Conservation (phyloP, 352 stramenopile genomes). For the Aphanomyces stellatus region DNA sequence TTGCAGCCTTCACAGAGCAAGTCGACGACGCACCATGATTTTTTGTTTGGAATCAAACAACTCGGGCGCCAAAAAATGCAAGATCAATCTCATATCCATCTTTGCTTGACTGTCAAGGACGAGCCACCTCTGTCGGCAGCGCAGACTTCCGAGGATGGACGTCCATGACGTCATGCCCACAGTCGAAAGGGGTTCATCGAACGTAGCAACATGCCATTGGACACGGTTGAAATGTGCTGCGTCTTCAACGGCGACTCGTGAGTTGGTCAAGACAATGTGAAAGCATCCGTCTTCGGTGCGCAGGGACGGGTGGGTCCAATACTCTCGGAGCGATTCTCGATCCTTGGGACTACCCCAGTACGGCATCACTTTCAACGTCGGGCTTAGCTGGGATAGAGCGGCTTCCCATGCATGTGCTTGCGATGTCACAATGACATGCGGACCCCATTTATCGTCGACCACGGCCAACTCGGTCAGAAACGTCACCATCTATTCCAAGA, state of each 20-base stretch:
- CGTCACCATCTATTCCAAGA: slow-evolving; percentile 15
- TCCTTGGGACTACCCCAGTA: slow-evolving; percentile 47
- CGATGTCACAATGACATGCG: slow-evolving; percentile 42
- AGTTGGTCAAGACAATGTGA: slow-evolving; percentile 51
- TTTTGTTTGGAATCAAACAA: slow-evolving; percentile 64
- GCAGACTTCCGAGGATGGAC: slow-evolving; percentile 38
- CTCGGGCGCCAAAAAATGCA: slow-evolving; percentile 61
- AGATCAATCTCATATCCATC: slow-evolving; percentile 37
- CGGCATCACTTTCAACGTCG: slow-evolving; percentile 30
- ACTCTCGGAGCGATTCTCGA: slow-evolving; percentile 29
- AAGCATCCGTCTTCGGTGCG: slow-evolving; percentile 23
- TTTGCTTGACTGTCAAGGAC: slow-evolving; percentile 25
- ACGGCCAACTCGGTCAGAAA: slow-evolving; percentile 10
- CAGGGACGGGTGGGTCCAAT: slow-evolving; percentile 33
- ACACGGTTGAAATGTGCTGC: slow-evolving; percentile 29
- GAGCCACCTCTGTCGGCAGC: slow-evolving; percentile 55
- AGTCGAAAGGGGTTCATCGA: not conserved
- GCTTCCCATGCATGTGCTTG: slow-evolving; percentile 35
- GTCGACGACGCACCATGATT: slow-evolving; percentile 69
- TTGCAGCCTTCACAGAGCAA: too few species aligned
- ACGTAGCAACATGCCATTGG: slow-evolving; percentile 37
- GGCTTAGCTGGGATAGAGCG: slow-evolving; percentile 23
- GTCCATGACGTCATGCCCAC: slow-evolving; percentile 6
- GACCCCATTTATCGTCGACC: not conserved
- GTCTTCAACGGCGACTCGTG: slow-evolving; percentile 48